phyloP scores from a whole-genome alignment of 441 rosid species.

The Breynia disticha region DNA sequence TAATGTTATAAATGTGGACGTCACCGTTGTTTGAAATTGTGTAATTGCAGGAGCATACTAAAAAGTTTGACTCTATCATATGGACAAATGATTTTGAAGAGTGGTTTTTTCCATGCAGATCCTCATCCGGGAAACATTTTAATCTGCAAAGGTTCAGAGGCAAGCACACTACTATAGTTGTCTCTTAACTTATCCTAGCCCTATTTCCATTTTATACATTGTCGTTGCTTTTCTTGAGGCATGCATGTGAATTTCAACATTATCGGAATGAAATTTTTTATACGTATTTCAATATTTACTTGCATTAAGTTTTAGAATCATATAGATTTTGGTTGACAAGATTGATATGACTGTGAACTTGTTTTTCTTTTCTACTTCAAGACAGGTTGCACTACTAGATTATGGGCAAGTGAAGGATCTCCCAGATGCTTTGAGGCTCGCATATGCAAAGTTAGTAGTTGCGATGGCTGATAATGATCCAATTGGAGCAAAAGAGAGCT shows the following conservation, averaged over 20 bases:
- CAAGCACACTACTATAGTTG: slow-evolving; percentile 28
- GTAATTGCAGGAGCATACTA: slow-evolving; percentile 60
- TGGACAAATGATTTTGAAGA: slow-evolving; percentile 94
- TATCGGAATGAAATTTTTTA: no score
- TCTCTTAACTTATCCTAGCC: neutral
- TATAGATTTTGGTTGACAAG: slow-evolving; percentile 1
- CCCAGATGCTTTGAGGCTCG: slow-evolving; percentile 69
- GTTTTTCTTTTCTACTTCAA: slow-evolving; percentile 16
- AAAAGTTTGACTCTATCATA: slow-evolving; percentile 72
- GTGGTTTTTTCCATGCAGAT: slow-evolving; percentile 95
- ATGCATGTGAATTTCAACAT: no score
- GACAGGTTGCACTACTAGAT: slow-evolving; percentile 86
- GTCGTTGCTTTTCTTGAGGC: no score
- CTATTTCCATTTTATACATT: no score
- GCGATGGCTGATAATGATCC: slow-evolving; percentile 74
- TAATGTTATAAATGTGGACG: slow-evolving; percentile 1
- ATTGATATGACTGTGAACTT: slow-evolving; percentile 5
- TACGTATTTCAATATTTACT: no score
- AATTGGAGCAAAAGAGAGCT: slow-evolving; percentile 58
- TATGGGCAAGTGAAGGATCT: slow-evolving; percentile 99
- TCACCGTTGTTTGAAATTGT: slow-evolving; percentile 7
- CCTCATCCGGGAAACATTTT: slow-evolving; percentile 96
- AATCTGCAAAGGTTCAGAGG: slow-evolving; percentile 88
- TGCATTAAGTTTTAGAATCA: neutral
- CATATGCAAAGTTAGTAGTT: slow-evolving; percentile 76